Base-by-base conservation (phyloP, 768 basidiomycete species). In the Chalciporus pseudorubinellus region DNA sequence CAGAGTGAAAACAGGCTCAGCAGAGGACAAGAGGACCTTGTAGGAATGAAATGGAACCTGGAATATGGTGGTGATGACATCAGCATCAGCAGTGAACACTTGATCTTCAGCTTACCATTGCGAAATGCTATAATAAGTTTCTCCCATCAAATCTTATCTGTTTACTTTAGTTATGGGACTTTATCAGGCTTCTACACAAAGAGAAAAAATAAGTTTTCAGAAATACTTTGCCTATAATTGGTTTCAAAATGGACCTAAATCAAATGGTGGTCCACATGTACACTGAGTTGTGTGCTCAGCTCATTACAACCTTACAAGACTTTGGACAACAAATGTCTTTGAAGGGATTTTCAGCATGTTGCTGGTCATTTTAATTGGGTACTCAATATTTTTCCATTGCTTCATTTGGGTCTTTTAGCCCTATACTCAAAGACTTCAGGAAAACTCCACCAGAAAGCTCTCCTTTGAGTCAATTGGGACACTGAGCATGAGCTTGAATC, bases 361-460 rank as follows among this genome's bases (percentile, higher is more conserved):
- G 65, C 62, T 0, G 75, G 76, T 0, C 70, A 64, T 54, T 29
- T 71, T 9, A 77, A 74, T 48, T 77, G 75, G 74, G 46, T 16
- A 51, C 74, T 3, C 12, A 77, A 77, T 45, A 68, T 69, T 2
- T 74, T 59, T 43, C 75, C 75, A 0, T 50, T 70, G 0, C 58
- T 78, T 0, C 57, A 60, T 0, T 76, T 75, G 0, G 61, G 55
- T 0, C 57, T 79, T 0, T 66, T 48, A 16, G 53, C 58, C 1
- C 4, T 75, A 1, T 77, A 77, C 53, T 45, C 51, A 0, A 75
- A 76, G 46, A 70, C 70, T 2, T 24, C 48, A 0, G 72, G 74
- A 0, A 71, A 67, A 33, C n/a, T 39, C 0, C 10, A 29, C 0
- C 22, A 28, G 0, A 3, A 3, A 0, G 51, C 56, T 6, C 44